Evolutionary conservation across 441 rosid species (phyloP).

Genomic region (Populus hybrid): DNA sequence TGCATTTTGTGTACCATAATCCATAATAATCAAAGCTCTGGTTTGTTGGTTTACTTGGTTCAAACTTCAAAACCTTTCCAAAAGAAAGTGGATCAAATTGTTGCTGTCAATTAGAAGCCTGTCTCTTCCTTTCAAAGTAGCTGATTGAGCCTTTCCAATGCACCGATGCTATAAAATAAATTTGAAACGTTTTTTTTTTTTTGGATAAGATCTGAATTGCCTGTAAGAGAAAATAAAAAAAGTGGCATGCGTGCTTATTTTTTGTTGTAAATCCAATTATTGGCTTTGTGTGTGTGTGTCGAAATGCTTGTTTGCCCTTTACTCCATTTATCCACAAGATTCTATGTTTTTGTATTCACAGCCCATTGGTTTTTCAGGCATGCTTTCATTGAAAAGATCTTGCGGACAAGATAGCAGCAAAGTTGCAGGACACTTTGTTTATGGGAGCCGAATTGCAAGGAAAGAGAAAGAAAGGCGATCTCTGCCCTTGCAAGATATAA

Average conservation of each 20-base stretch:
- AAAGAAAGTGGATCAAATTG: background rate
- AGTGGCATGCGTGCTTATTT: background rate
- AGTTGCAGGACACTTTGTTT: conserved; percentile 55
- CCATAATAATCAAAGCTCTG: background rate
- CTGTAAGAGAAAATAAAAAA: background rate
- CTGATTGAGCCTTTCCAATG: background rate
- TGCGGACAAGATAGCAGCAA: conserved; percentile 54
- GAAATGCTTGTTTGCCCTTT: background rate
- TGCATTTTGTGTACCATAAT: background rate
- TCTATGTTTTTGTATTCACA: background rate
- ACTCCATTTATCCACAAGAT: background rate
- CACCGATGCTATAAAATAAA: background rate
- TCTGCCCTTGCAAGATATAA: conserved; percentile 67
- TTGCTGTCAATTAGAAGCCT: background rate
- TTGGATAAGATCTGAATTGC: background rate
- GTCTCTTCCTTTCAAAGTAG: background rate
- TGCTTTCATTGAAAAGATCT: conserved; percentile 82
- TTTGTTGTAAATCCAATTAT: background rate
- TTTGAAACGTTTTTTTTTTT: background rate
- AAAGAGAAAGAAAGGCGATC: conserved; percentile 40
- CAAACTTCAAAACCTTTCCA: background rate
- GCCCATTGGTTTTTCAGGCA: conserved; percentile 46
- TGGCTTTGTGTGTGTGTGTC: background rate
- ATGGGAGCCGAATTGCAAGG: conserved; percentile 73
- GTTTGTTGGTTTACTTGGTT: background rate